These are phyloP conservation scores for Ambrosiella beaveri DNA, from an alignment of 2,329 filamentous ascomycete species.

Conservation along the genomic window DNA sequence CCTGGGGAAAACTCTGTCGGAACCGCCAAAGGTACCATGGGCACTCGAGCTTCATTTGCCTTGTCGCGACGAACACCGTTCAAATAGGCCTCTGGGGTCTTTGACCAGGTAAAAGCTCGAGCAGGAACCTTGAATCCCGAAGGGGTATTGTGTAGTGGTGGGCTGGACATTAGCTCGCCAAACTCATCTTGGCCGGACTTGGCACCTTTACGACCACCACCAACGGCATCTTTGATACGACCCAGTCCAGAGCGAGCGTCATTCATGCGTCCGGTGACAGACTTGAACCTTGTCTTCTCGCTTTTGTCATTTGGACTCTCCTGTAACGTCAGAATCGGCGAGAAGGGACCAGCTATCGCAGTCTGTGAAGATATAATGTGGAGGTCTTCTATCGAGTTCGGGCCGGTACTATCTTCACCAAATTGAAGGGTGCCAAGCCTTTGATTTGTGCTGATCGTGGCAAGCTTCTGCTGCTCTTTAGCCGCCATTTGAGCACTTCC, in stretches of 20 bases:
- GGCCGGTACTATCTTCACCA: constrained; percentile 15
- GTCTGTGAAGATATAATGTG: constrained; percentile 24
- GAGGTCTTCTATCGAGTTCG: constrained; percentile 26
- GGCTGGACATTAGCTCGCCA: constrained; percentile 18
- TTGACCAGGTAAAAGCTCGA: constrained; percentile 46
- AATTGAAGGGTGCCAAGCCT: constrained; percentile 25
- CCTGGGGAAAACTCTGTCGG: neutral
- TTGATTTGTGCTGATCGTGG: constrained; percentile 1
- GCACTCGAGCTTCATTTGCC: neutral
- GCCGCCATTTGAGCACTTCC: constrained; percentile 14
- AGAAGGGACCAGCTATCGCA: constrained; percentile 5
- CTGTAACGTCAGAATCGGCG: constrained; percentile 2
- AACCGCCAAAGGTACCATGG: neutral
- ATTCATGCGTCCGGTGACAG: constrained; percentile 59
- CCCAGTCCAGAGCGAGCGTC: constrained; percentile 71
- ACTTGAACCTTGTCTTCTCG: constrained; percentile 52
- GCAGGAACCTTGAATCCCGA: constrained; percentile 4
- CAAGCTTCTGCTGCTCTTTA: constrained; percentile 10
- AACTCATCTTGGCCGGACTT: constrained; percentile 37
- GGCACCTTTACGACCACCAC: constrained; percentile 38
- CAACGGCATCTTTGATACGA: constrained; percentile 72
- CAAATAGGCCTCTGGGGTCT: constrained; percentile 43
- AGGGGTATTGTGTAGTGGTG: constrained; percentile 11
- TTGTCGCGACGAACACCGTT: constrained; percentile 10
- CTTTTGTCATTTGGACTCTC: constrained; percentile 17